Base-by-base conservation (phyloP, 1,139 yeast genomes). In the Maudiozyma humilis region DNA sequence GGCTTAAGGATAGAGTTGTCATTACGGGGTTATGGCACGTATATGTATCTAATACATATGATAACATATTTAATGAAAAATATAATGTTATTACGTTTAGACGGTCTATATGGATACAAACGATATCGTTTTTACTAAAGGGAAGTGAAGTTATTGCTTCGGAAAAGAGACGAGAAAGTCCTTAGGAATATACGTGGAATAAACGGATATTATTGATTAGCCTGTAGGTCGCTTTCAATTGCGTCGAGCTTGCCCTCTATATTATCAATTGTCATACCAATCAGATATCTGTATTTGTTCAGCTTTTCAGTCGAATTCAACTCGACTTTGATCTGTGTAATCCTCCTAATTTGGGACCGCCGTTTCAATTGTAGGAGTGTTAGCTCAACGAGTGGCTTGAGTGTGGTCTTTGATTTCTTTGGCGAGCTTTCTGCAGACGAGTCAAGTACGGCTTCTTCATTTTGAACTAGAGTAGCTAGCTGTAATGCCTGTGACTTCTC, bases 201-300 rank as follows among this genome's bases (percentile, higher is more conserved):
- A 23, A 10, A 23, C 27, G 10, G 8, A 23, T 23, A 10, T 10
- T 23, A 23, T 6, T 23, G 43, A 40, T 41, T 46, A 20, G 54
- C 44, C 36, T 48, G 50, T 14, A 67, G 48, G 44, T 66, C 69
- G 12, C 59, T 59, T 42, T 66, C 79, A 32, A 79, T 75, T 32
- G 79, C 85, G 48, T 76, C 79, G 42, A 80, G 60, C 45, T 78
- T 64, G n/a, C 81, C 77, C 57, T 87, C 95, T 47, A 89, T 82
- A 51, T 84, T 91, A 47, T 85, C 94, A 29, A 80, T 72, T 45
- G 78, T 77, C 47, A 87, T 73, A 3, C 87, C 94, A 39, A 91
- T 80, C 51, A 91, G 71, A 56, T 79, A 78, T 52, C 95, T 74
- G 67, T 88, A 89, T 57, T 86, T 83, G 60, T 79, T 77, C 76